Conservation (phyloP, 2,329 filamentous ascomycete genomes). For the Rugonectria rugulosa region DNA sequence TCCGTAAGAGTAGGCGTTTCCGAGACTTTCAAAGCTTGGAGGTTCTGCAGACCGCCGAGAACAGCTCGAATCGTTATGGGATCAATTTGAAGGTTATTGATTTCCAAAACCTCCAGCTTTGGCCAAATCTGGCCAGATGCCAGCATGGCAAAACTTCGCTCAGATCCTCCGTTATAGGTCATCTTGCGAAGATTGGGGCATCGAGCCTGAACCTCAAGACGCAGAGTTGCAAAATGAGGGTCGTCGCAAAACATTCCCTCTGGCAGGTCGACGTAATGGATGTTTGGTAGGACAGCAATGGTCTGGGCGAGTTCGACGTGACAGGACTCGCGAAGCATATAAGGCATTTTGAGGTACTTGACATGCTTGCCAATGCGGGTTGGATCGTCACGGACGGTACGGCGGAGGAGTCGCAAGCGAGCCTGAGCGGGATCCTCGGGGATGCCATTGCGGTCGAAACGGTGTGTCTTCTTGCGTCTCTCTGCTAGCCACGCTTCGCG, state of each 20-base stretch:
- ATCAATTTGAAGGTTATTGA: conserved; percentile 73
- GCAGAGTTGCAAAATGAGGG: conserved; percentile 74
- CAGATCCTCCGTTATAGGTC: conserved; percentile 81
- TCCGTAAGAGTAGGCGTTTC: conserved; percentile 77
- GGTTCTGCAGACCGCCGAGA: conserved; percentile 68
- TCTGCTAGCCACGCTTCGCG: conserved; percentile 84
- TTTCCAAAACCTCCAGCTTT: conserved; percentile 75
- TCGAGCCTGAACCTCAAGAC: conserved; percentile 82
- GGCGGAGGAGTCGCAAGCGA: conserved; percentile 79
- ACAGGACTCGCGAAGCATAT: conserved; percentile 91
- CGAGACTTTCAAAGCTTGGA: conserved; percentile 79
- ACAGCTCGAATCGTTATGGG: conserved; percentile 74
- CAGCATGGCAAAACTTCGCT: conserved; percentile 77
- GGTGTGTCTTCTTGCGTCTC: conserved; percentile 75
- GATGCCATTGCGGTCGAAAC: conserved; percentile 78
- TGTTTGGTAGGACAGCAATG: conserved; percentile 82
- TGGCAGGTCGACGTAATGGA: conserved; percentile 90
- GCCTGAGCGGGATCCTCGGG: conserved; percentile 80
- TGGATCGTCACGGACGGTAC: conserved; percentile 81
- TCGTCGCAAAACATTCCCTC: conserved; percentile 89
- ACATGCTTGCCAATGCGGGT: conserved; percentile 73
- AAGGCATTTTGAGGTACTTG: conserved; percentile 85
- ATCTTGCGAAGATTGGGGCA: conserved; percentile 89
- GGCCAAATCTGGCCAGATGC: conserved; percentile 72
- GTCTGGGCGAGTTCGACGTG: conserved; percentile 86